Percentiles rank a stretch among this genome's conserved stretches.
Evolutionary conservation across 179 eudicot species (phyloP).

Genomic region (Heliamphora pulchella): DNA sequence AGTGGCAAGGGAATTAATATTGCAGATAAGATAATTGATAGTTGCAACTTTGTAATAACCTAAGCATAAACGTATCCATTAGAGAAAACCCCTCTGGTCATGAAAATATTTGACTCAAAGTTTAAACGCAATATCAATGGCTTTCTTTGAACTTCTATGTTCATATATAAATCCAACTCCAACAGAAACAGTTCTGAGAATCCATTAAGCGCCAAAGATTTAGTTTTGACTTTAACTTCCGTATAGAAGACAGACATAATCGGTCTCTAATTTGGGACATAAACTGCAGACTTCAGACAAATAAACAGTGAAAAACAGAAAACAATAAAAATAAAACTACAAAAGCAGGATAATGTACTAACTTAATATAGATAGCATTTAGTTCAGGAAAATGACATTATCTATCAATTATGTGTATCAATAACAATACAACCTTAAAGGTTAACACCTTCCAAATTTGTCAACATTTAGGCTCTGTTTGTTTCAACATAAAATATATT

Average conservation of each 20-base stretch:
- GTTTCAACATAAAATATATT: too few relatives aligned
- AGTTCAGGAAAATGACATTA: neutral
- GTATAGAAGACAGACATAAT: neutral
- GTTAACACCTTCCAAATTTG: neutral
- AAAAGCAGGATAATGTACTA: neutral
- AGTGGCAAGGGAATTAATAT: neutral
- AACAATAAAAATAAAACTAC: neutral
- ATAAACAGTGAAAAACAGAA: neutral
- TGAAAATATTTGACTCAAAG: neutral
- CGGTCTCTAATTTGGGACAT: neutral
- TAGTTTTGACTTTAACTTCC: neutral
- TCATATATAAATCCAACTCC: neutral
- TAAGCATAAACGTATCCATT: neutral
- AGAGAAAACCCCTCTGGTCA: neutral
- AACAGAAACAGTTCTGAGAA: neutral
- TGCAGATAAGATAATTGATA: neutral
- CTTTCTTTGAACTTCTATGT: neutral
- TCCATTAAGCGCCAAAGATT: neutral
- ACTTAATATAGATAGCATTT: neutral
- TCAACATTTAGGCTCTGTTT: neutral
- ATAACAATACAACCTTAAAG: neutral
- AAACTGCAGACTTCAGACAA: neutral
- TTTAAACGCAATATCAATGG: neutral
- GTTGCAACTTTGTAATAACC: neutral
- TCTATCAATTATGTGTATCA: neutral